Evolutionary conservation across 805 yeast species (phyloP).

Genomic region (Ogataea henricii): DNA sequence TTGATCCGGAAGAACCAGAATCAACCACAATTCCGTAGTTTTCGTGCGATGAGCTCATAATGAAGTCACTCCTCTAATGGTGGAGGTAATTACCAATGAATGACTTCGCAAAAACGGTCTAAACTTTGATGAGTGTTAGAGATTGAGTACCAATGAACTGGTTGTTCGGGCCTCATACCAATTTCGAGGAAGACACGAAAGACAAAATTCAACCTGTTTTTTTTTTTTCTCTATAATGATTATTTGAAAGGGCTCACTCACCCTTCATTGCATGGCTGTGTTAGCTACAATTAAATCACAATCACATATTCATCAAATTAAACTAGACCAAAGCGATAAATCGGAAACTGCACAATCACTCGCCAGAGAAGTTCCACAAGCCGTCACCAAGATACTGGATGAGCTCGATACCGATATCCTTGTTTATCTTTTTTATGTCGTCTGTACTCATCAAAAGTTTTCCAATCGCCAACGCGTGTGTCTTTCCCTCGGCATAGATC

Average conservation of each 20-base stretch:
- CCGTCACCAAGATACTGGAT: conserved; percentile 89
- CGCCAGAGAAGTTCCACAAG: conserved; percentile 65
- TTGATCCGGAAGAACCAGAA: conserved; percentile 94
- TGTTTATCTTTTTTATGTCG: conserved; percentile 78
- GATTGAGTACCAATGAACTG: background rate
- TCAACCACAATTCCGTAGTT: conserved; percentile 87
- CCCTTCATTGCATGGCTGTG: conserved; percentile 1
- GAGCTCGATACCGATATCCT: conserved; percentile 87
- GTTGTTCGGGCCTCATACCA: too few species aligned
- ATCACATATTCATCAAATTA: conserved; percentile 5
- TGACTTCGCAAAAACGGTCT: too few species aligned
- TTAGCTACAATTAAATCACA: background rate
- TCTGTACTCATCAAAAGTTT: conserved; percentile 83
- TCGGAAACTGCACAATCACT: conserved; percentile 26
- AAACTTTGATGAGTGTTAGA: too few species aligned
- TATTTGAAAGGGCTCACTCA: background rate
- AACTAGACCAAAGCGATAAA: background rate
- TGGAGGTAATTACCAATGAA: background rate
- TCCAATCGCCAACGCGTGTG: conserved; percentile 89
- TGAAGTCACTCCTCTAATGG: conserved; percentile 37
- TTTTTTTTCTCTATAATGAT: too few species aligned
- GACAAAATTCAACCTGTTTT: background rate
- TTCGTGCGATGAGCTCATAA: conserved; percentile 18
- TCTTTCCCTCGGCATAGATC: conserved; percentile 91
- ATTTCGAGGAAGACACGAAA: conserved; percentile 1